Evolutionary conservation across 345 rosid genomes (phyloP), one percentile per base, ranked within the genome.

Genomic region (Mercurialis annua): DNA sequence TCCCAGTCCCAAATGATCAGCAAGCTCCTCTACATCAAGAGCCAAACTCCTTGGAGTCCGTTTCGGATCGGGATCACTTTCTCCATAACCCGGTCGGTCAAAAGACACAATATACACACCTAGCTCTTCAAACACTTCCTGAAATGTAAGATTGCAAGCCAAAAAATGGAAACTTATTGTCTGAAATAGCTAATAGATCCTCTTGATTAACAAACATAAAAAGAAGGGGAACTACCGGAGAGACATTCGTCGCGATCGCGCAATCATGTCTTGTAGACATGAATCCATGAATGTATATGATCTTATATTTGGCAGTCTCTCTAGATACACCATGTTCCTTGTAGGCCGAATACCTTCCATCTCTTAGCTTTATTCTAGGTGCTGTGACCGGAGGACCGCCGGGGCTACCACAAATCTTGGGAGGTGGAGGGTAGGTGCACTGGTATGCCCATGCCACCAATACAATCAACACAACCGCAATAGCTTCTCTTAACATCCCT

Each of bases 71-170:
- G 78, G 78, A 50, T 74, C 73, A 27, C 78, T 74, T 51, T 69
- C 73, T 29, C 78, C 73, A 42, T 74, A 74, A 23, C 78, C 78
- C 9, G 73, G 78, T 51, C 78, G 40, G 51, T 74, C 78, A 43
- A 74, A 64, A 15, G 78, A 63, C 46, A 64, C 62, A 17, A 69
- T 2, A 27, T 63, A 57, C 48, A 69, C 27, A 8, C 66, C 55
- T 10, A 74, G 61, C 66, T 74, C 69, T 54, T 74, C 69, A 42
- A 43, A 9, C 1, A 68, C 55, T 58, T 58, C 66, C 73, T 68
- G 58, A 16, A 72, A 55, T 20, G 15, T 21, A 29, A 16, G 29
- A 40, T 47, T 18, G 8, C 47, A 26, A 4, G 30, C 2, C 11
- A 36, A 6, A 4, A 10, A 30, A 2, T 40, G 1, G 29, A 12